Conservation (phyloP, 495 filamentous ascomycete species). For the Lentithecium fluviatile region DNA sequence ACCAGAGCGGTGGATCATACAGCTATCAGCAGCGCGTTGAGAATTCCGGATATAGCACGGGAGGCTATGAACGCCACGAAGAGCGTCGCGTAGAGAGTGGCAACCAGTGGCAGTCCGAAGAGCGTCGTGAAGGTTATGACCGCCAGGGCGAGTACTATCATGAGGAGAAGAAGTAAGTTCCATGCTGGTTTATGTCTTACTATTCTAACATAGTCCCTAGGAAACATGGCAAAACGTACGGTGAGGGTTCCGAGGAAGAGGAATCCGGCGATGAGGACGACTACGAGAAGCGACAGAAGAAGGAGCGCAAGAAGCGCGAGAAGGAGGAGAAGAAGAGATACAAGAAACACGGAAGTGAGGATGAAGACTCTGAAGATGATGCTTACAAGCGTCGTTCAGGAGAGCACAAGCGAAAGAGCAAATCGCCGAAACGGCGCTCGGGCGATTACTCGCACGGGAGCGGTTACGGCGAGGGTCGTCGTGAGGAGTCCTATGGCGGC, state of each 20-base stretch:
- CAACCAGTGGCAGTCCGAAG: conserved; percentile 33
- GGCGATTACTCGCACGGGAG: conserved; percentile 23
- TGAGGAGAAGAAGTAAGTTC: conserved; percentile 32
- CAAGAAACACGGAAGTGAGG: conserved; percentile 24
- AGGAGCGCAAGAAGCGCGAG: conserved; percentile 32
- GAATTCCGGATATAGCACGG: conserved; percentile 23
- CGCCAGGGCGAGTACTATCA: conserved; percentile 34
- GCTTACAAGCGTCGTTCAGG: conserved; percentile 16
- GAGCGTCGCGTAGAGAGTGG: conserved; percentile 37
- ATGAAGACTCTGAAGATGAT: conserved; percentile 27
- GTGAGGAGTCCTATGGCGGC: background rate
- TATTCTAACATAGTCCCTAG: conserved; percentile 5
- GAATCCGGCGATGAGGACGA: conserved; percentile 32
- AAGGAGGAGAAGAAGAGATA: conserved; percentile 35
- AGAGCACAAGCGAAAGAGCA: conserved; percentile 24
- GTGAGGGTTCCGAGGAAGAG: conserved; percentile 27
- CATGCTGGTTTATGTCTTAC: background rate
- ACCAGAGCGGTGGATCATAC: conserved; percentile 32
- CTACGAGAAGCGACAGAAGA: conserved; percentile 29
- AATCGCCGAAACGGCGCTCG: conserved; percentile 21
- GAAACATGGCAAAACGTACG: conserved; percentile 26
- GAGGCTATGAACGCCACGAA: conserved; percentile 38
- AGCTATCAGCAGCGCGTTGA: conserved; percentile 36
- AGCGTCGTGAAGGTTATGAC: conserved; percentile 34
- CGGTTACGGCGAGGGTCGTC: background rate